These are phyloP conservation scores for Lichenothelia convexa DNA, from an alignment of 495 filamentous ascomycete species.

Conservation along the genomic window DNA sequence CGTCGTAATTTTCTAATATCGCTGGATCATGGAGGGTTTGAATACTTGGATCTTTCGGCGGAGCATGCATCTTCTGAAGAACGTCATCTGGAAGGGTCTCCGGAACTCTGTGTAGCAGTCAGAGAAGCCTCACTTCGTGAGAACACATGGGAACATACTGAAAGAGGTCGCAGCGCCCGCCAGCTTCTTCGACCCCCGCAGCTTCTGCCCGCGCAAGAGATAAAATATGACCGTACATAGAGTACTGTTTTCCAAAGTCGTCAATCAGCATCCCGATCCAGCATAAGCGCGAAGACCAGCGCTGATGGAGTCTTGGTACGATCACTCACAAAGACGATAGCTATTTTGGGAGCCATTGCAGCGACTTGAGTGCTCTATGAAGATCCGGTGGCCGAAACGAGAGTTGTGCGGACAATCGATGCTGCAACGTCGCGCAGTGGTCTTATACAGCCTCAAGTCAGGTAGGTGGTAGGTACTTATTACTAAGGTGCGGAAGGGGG, in stretches of 20 bases:
- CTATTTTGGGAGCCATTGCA: slow-evolving; percentile 75
- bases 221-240: slow-evolving; percentile 84
- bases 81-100: slow-evolving; percentile 80
- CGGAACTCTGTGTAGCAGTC: slow-evolving; percentile 33
- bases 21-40: slow-evolving; percentile 44
- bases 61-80: slow-evolving; percentile 75
- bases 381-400: too few species aligned
- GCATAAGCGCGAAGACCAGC: too few species aligned
- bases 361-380: too few species aligned
- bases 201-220: slow-evolving; percentile 77
- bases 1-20: slow-evolving; percentile 64
- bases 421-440: too few species aligned
- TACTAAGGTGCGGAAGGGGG: too few species aligned
- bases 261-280: slow-evolving; percentile 2
- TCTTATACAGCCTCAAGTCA: too few species aligned
- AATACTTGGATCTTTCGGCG: slow-evolving; percentile 48
- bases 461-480: too few species aligned
- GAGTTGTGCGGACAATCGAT: too few species aligned
- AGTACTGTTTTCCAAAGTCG: slow-evolving; percentile 43
- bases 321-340: slow-evolving; percentile 66
- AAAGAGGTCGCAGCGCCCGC: slow-evolving; percentile 59
- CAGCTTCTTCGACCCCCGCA: slow-evolving; percentile 74
- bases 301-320: neutral
- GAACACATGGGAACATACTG: slow-evolving; percentile 36
- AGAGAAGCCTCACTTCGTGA: neutral